Evolutionary conservation across 1,284 basidiomycete genomes (phyloP).

Genomic region (Mixia osmundae): DNA sequence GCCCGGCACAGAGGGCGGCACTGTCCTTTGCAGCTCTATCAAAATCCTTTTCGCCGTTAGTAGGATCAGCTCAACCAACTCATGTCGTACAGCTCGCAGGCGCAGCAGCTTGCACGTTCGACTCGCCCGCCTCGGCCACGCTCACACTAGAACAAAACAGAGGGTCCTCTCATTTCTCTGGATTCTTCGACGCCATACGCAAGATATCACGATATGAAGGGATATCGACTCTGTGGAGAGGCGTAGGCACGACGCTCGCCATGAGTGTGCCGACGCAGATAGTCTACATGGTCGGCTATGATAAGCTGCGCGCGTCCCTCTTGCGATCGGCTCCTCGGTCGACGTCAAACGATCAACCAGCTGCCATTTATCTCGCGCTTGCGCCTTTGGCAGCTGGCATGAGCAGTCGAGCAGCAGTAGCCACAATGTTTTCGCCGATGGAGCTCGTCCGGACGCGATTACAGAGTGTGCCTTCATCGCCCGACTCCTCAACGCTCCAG

Average conservation of each 20-base stretch:
- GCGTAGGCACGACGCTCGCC: conserved; percentile 29
- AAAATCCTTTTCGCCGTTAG: too few species aligned
- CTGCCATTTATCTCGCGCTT: conserved; percentile 29
- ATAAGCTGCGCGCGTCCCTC: conserved; percentile 40
- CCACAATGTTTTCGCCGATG: conserved; percentile 61
- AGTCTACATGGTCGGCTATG: conserved; percentile 89
- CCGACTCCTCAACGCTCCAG: conserved; percentile 1
- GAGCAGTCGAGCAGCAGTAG: conserved; percentile 52
- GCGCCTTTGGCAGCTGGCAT: conserved; percentile 65
- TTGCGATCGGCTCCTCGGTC: too few species aligned
- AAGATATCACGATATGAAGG: conserved; percentile 16
- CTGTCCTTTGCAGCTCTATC: too few species aligned
- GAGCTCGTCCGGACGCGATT: conserved; percentile 85
- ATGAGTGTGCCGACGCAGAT: conserved; percentile 85
- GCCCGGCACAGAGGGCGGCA: neutral
- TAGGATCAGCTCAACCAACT: too few species aligned
- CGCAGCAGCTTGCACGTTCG: conserved; percentile 10
- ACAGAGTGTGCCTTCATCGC: conserved; percentile 29
- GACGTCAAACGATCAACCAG: conserved; percentile 35
- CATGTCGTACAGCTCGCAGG: neutral
- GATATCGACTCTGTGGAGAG: conserved; percentile 15
- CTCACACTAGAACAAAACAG: conserved; percentile 4
- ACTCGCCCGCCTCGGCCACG: conserved; percentile 5
- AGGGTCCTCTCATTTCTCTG: conserved; percentile 5
- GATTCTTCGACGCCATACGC: conserved; percentile 14